These are phyloP conservation scores for Beauveria sp. DNA, from an alignment of 2,329 filamentous ascomycete species.

Conservation along the genomic window DNA sequence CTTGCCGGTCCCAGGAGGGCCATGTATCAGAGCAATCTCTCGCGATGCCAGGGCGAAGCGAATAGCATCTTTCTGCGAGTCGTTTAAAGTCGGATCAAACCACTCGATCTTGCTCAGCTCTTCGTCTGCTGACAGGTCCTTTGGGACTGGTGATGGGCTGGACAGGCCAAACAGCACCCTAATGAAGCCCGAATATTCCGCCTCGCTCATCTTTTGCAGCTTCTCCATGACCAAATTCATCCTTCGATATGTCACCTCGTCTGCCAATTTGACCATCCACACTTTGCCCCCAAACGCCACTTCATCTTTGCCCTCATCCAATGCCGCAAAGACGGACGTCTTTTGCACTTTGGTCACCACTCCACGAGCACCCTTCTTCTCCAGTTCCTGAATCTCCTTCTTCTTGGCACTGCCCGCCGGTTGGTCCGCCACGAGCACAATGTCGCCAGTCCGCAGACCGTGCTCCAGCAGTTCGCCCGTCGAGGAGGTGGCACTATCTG, in stretches of 20 bases:
- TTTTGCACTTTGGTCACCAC: slow-evolving; percentile 61
- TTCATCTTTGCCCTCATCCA: slow-evolving; percentile 57
- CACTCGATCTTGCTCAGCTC: slow-evolving; percentile 44
- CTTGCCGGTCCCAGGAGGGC: slow-evolving; percentile 93
- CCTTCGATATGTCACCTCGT: slow-evolving; percentile 59
- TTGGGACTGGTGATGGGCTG: slow-evolving; percentile 40
- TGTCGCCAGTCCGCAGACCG: slow-evolving; percentile 68
- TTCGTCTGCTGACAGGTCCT: slow-evolving; percentile 34
- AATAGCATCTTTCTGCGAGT: slow-evolving; percentile 61
- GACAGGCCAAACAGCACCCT: slow-evolving; percentile 55
- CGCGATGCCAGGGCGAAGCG: slow-evolving; percentile 75
- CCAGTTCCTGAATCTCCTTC: slow-evolving; percentile 62
- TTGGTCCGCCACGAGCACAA: slow-evolving; percentile 70
- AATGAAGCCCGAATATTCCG: slow-evolving; percentile 53
- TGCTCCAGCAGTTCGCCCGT: slow-evolving; percentile 60
- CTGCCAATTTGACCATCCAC: slow-evolving; percentile 60
- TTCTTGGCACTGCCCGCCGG: slow-evolving; percentile 65
- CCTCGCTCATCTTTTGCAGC: slow-evolving; percentile 49
- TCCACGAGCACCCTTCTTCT: slow-evolving; percentile 59
- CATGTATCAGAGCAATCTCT: slow-evolving; percentile 86
- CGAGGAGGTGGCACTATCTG: slow-evolving; percentile 60
- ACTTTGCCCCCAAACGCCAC: slow-evolving; percentile 39
- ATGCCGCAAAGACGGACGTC: slow-evolving; percentile 54
- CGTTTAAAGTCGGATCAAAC: slow-evolving; percentile 55
- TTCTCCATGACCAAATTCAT: slow-evolving; percentile 58